Evolutionary conservation across 2,329 filamentous ascomycete genomes (phyloP).

Genomic region (Fusarium musae): DNA sequence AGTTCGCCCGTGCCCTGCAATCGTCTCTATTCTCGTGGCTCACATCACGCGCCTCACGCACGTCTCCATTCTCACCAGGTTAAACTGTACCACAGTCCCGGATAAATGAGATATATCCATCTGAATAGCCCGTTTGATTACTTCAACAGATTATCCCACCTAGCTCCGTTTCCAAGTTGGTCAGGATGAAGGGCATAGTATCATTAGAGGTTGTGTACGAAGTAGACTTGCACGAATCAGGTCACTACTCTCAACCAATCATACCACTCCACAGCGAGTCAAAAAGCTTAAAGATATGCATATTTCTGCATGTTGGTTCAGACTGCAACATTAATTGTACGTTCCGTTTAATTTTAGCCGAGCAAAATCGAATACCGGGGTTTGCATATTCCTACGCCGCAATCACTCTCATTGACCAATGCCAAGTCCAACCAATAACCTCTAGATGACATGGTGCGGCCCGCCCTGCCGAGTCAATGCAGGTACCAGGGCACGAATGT

Average conservation of each 20-base stretch:
- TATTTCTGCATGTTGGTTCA: neutral
- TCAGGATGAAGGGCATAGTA: fast-evolving
- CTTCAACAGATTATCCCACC: too few species aligned
- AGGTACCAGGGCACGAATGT: neutral
- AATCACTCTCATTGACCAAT: neutral
- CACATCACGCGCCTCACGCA: too few species aligned
- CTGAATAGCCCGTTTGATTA: too few species aligned
- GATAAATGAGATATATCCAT: neutral
- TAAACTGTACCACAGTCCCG: too few species aligned
- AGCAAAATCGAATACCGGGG: neutral
- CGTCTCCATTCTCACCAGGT: too few species aligned
- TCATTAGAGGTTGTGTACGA: too few species aligned
- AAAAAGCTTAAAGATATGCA: neutral
- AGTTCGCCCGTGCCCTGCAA: neutral
- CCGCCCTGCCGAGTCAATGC: neutral
- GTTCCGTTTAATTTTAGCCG: fast-evolving
- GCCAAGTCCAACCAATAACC: neutral
- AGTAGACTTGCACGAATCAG: neutral
- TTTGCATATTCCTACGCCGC: neutral
- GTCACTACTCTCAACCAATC: neutral
- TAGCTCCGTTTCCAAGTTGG: neutral
- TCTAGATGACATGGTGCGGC: neutral
- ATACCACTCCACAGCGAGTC: neutral
- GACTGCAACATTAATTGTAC: neutral
- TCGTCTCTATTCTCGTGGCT: too few species aligned